These are phyloP conservation scores for Syncephalastrum racemosum DNA, from an alignment of 371 early-diverging fungal genomes.

Conservation along the genomic window DNA sequence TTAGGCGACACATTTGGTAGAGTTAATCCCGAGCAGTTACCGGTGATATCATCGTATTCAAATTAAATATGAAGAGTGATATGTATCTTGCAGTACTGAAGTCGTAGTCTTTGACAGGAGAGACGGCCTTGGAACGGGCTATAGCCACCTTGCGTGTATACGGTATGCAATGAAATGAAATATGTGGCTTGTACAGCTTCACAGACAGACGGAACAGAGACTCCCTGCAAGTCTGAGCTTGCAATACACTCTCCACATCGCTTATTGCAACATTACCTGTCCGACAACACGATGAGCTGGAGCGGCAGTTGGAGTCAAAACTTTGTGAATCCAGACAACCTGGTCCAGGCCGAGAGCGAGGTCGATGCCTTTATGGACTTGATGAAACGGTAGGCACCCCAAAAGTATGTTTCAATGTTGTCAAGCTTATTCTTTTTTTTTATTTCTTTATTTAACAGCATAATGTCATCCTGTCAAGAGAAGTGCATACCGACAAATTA, in stretches of 20 bases:
- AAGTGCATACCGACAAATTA: conserved; percentile 90
- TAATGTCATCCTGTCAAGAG: conserved; percentile 79
- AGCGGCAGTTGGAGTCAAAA: conserved; percentile 42
- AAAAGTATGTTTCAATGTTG: neutral
- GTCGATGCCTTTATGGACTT: conserved; percentile 77
- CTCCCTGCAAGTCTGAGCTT: neutral
- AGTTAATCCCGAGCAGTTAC: no score
- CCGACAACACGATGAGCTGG: conserved; percentile 32
- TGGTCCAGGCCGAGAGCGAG: conserved; percentile 77
- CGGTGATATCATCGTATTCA: no score
- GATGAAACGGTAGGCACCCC: conserved; percentile 60
- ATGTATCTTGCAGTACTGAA: no score
- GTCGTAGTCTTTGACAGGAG: no score
- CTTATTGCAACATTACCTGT: neutral
- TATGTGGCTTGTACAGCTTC: neutral
- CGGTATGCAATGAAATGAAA: no score
- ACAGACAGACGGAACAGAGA: neutral
- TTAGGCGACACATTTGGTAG: no score
- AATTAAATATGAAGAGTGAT: no score
- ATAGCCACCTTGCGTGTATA: no score
- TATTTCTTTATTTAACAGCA: conserved; percentile 37
- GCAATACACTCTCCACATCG: conserved; percentile 4
- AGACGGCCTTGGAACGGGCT: no score
- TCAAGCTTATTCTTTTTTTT: neutral
- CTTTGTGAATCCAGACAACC: conserved; percentile 61